Evolutionary conservation across 306 rosid genomes (phyloP).

Genomic region (Adenanthera pavonina): DNA sequence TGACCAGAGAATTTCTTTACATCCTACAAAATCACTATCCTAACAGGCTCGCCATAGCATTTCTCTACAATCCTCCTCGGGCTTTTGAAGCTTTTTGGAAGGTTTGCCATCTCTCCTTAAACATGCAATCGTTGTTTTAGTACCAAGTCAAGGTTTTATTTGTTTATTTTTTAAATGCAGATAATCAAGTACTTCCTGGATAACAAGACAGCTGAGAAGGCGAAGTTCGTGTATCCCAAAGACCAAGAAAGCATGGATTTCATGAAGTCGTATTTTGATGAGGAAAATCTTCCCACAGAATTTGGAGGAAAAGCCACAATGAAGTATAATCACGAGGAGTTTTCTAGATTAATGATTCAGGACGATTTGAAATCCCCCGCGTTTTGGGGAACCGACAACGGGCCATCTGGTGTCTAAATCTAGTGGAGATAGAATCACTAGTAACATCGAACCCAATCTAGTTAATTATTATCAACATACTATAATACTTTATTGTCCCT

Average conservation of each 20-base stretch:
- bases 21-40: slow-evolving; percentile 52
- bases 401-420: slow-evolving; percentile 40
- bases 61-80: slow-evolving; percentile 54
- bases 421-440: neutral
- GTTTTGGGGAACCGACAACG: slow-evolving; percentile 59
- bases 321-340: slow-evolving; percentile 72
- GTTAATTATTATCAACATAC: neutral
- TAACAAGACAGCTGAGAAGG: slow-evolving; percentile 77
- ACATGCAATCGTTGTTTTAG: no score
- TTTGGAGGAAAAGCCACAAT: slow-evolving; percentile 75
- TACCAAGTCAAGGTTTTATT: no score
- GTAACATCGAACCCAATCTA: neutral
- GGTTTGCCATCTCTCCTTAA: slow-evolving; percentile 34
- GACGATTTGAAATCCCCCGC: slow-evolving; percentile 75
- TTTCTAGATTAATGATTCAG: slow-evolving; percentile 66
- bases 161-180: no score
- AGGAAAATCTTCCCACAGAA: slow-evolving; percentile 82
- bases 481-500: neutral
- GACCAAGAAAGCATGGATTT: slow-evolving; percentile 78
- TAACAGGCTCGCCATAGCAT: slow-evolving; percentile 52
- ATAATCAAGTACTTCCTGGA: slow-evolving; percentile 82
- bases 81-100: slow-evolving; percentile 56
- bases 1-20: slow-evolving; percentile 43
- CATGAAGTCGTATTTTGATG: slow-evolving; percentile 75
- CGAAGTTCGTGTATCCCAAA: slow-evolving; percentile 79